A percentile compares a stretch with the other conserved stretches of the same genome.
phyloP scores from a whole-genome alignment of 768 basidiomycete species.

The Cystofilobasidium bisporidii region DNA sequence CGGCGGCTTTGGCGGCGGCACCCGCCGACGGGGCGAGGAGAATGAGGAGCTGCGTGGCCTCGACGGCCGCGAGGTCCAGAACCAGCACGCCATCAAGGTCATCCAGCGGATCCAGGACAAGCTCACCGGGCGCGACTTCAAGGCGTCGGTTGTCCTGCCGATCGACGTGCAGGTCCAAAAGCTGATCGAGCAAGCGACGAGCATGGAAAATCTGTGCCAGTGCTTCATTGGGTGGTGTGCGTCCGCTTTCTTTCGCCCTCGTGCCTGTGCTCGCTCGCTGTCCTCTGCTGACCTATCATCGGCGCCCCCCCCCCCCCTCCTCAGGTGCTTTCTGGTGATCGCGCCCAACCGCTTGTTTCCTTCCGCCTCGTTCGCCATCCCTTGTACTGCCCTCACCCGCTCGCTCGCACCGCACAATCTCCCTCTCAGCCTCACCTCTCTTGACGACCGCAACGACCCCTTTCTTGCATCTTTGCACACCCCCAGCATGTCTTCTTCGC shows the following conservation, averaged over 20 bases:
- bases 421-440: neutral
- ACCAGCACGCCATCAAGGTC: conserved; percentile 78
- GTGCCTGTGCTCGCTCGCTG: neutral
- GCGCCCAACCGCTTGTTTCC: neutral
- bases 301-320: neutral
- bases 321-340: conserved; percentile 18
- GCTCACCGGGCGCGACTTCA: conserved; percentile 88
- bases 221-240: conserved; percentile 57
- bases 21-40: conserved; percentile 68
- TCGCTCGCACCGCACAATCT: neutral
- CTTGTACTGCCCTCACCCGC: neutral
- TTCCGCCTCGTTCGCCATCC: neutral
- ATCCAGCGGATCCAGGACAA: conserved; percentile 93
- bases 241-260: conserved; percentile 16
- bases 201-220: conserved; percentile 89
- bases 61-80: conserved; percentile 69
- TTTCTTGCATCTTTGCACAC: no score
- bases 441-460: conserved; percentile 9
- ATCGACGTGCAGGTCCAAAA: conserved; percentile 84
- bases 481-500: no score
- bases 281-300: neutral
- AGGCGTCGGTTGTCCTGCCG: conserved; percentile 61
- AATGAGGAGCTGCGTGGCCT: conserved; percentile 77
- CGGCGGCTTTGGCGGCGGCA: conserved; percentile 63
- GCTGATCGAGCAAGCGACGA: conserved; percentile 84